phyloP scores from a whole-genome alignment of 441 rosid species.

The Populus hybrid region DNA sequence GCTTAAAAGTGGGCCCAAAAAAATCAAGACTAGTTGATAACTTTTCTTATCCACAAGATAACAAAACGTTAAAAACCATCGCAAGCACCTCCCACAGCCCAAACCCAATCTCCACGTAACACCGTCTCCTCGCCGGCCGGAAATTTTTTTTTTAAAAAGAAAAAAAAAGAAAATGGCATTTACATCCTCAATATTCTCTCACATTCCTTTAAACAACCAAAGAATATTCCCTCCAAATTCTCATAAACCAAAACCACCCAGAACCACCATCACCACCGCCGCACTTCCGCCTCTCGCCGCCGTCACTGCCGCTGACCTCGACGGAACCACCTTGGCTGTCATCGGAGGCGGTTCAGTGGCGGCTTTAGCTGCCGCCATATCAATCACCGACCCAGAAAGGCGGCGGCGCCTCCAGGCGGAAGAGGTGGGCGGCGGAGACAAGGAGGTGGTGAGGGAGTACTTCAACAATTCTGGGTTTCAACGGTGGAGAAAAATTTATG shows the following conservation, averaged over 20 bases:
- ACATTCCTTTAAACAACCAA: slow-evolving; percentile 25
- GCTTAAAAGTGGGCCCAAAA: slow-evolving; percentile 20
- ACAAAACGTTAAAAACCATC: neutral
- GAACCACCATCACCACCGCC: slow-evolving; percentile 27
- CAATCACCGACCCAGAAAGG: slow-evolving; percentile 74
- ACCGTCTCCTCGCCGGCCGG: slow-evolving; percentile 28
- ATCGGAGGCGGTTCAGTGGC: slow-evolving; percentile 80
- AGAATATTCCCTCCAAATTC: slow-evolving; percentile 27
- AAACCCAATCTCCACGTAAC: slow-evolving; percentile 15
- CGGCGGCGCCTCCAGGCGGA: slow-evolving; percentile 78
- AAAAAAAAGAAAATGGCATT: slow-evolving; percentile 42
- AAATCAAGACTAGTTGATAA: slow-evolving; percentile 19
- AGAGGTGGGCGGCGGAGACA: slow-evolving; percentile 90
- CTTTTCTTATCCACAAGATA: slow-evolving; percentile 23
- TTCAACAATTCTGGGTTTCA: slow-evolving; percentile 81
- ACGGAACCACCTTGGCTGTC: slow-evolving; percentile 60
- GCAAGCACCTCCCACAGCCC: neutral
- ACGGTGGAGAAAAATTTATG: slow-evolving; percentile 87
- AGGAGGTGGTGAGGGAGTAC: slow-evolving; percentile 88
- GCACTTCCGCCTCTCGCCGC: slow-evolving; percentile 48
- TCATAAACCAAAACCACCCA: slow-evolving; percentile 22
- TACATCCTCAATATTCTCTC: slow-evolving; percentile 46
- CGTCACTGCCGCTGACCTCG: slow-evolving; percentile 45
- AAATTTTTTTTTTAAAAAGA: neutral
- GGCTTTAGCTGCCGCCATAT: slow-evolving; percentile 71